Conservation (phyloP, 2,329 filamentous ascomycete species). For the Ophiostoma himal-ulmi region DNA sequence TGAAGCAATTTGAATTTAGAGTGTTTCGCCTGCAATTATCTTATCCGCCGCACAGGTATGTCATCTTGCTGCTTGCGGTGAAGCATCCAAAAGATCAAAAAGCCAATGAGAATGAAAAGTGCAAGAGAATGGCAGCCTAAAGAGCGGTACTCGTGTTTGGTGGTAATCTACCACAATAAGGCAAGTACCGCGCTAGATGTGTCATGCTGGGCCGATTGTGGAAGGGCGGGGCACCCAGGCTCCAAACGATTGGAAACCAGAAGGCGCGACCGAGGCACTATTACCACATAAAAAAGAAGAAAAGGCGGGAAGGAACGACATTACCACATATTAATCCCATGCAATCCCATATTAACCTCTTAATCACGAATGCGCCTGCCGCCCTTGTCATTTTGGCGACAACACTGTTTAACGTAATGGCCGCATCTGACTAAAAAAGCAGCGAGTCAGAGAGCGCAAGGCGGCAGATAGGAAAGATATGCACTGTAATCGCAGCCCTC, state of each 20-base stretch:
- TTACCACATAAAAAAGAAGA: conserved; percentile 45
- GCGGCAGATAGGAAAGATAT: not conserved
- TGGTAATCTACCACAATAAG: not conserved
- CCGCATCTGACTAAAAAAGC: conserved; percentile 8
- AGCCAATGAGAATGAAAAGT: conserved; percentile 4
- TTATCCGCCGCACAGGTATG: not conserved
- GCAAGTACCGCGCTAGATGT: conserved; percentile 2
- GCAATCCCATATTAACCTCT: not conserved
- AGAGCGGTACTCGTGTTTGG: conserved; percentile 10
- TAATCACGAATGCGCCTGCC: not conserved
- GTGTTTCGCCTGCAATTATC: not conserved
- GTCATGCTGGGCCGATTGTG: not conserved
- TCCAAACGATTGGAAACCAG: conserved; percentile 12
- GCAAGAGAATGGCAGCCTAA: conserved; percentile 1
- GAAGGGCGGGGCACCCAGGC: conserved; percentile 15
- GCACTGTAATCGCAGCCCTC: conserved; percentile 21
- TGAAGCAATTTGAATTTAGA: conserved; percentile 12
- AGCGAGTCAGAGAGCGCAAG: conserved; percentile 18
- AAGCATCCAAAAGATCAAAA: not conserved
- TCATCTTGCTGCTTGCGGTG: not conserved
- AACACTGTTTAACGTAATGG: conserved; percentile 47
- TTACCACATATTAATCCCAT: conserved; percentile 1
- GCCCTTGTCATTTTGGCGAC: conserved; percentile 19
- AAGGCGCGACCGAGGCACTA: conserved; percentile 30
- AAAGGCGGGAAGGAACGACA: conserved; percentile 14